Percentiles rank a stretch among this genome's conserved stretches.
These are phyloP conservation scores for Eremothecium sinecaudum DNA, from an alignment of 1,139 yeast genomes.

Conservation along the genomic window DNA sequence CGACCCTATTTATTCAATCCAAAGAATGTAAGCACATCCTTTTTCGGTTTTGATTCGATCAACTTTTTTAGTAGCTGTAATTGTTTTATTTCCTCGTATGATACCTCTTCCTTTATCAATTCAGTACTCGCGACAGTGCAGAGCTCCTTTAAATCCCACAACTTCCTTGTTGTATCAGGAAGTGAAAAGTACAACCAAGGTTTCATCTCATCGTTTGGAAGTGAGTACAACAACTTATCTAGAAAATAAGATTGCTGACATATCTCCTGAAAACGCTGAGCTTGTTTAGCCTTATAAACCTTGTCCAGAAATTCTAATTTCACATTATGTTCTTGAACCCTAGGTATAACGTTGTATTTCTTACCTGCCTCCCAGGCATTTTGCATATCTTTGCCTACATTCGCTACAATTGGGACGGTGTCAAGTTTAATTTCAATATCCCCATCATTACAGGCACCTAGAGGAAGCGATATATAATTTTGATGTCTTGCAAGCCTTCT, in stretches of 20 bases:
- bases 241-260: conserved; percentile 25
- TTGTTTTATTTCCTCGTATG: conserved; percentile 41
- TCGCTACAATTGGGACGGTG: conserved; percentile 37
- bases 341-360: conserved; percentile 25
- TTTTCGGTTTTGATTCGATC: conserved; percentile 61
- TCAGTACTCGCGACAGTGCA: conserved; percentile 30
- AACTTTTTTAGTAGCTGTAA: conserved; percentile 49
- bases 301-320: conserved; percentile 63
- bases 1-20: conserved; percentile 15
- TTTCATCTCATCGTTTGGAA: conserved; percentile 3
- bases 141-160: conserved; percentile 32
- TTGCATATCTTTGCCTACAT: conserved; percentile 32
- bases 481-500: conserved; percentile 44
- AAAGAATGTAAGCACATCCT: conserved; percentile 52
- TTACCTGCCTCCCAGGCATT: conserved; percentile 33
- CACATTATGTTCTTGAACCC: conserved; percentile 59
- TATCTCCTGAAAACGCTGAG: conserved; percentile 18
- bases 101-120: conserved; percentile 15
- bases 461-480: conserved; percentile 45
- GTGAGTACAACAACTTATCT: conserved; percentile 18
- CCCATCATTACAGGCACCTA: conserved; percentile 58
- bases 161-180: conserved; percentile 18
- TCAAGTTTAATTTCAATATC: conserved; percentile 50
- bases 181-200: conserved; percentile 4
- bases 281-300: conserved; percentile 29